Base-by-base conservation (phyloP, 768 basidiomycete genomes). In the Boletales sp. region DNA sequence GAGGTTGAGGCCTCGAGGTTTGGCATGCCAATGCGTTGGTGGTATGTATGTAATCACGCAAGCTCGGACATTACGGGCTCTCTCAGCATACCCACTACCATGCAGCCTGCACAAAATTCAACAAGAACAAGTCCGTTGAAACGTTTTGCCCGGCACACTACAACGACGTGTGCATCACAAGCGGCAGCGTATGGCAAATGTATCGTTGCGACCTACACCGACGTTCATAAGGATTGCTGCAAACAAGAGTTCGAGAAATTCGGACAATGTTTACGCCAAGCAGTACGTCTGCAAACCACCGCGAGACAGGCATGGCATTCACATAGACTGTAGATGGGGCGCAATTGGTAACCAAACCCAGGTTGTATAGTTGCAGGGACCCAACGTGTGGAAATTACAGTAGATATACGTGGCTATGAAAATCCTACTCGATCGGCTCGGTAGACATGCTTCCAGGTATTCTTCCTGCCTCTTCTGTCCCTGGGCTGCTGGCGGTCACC, bases 111-210 rank as follows among this genome's bases (percentile, higher is more conserved):
- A 39, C 56, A 59, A 35, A 59, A 69, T 13, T 34, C 34, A 36
- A 54, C 71, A 37, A 27, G 24, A 27, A 63, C 66, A 30, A 66
- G 59, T 13, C 85, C 86, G 21, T 62, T 91, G 37, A 74, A 79
- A 53, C 77, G 81, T 21, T 70, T 91, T 19, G 89, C 87, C n/a
- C 55, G 80, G 17, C 82, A 86, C 56, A 78, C 87, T 3, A 89
- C 87, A 2, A 75, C 77, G 3, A 88, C 87, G 14, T 90, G 89
- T 59, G 72, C 86, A 9, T 53, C 74, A 8, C 80, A 93, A 62
- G 93, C 94, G 24, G 67, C 81, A 4, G 74, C 70, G 6, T 99
- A 99, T 65, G 95, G 92, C 19, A 86, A 86, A 73, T 99, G 95
- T 69, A 84, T 98, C 40, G 73, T 87, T 27, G 79, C 82, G 2